Evolutionary conservation across 441 rosid genomes (phyloP), one percentile per base, ranked within the genome.

Genomic region (Brassica hybrid): DNA sequence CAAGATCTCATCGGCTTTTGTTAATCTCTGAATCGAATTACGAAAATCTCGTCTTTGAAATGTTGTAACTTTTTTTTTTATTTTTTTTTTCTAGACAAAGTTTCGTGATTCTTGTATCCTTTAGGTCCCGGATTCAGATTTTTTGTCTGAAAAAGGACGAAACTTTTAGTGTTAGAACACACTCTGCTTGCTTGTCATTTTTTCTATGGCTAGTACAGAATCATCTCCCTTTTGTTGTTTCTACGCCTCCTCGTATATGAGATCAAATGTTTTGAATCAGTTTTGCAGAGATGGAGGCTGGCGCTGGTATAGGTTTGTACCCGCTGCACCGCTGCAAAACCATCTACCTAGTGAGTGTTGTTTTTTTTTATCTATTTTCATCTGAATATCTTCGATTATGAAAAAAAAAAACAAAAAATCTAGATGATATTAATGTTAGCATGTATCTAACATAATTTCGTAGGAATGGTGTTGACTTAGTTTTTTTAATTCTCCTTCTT

Each of bases 311-410:
- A 41, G 88, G 93, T 76, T 76, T 96, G 88, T 96, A 86, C 82
- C 99, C 99, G 0, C 82, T 88, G 83, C 97, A 96, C 81, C 93
- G 97, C 76, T 96, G 98, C 97, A 96, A 96, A 79, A 96, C 86
- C 74, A 67, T 96, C 81, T 95, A 96, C 75, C 83, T 95, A 87
- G 99, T 96, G 77, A 83, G 97, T 88, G 76, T 38, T 77, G n/a
- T 85, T 84, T 78, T 32, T 76, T 11, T 85, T 84, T 84, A 79
- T 87, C 76, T 64, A 52, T 9, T 78, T 19, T 3, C n/a, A 81
- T 67, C 41, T 69, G 11, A 76, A 13, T 36, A 6, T 48, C 14
- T 34, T 34, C 8, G 38, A 34, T 34, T 7, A 34, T 34, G 38
- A 7, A 1, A 7, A 34, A 34, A 34, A 34, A 34, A 34, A 34